Percentiles rank a stretch among this genome's conserved stretches.
Evolutionary conservation across 2,329 filamentous ascomycete genomes (phyloP).

Genomic region (Exophiala spinifera): DNA sequence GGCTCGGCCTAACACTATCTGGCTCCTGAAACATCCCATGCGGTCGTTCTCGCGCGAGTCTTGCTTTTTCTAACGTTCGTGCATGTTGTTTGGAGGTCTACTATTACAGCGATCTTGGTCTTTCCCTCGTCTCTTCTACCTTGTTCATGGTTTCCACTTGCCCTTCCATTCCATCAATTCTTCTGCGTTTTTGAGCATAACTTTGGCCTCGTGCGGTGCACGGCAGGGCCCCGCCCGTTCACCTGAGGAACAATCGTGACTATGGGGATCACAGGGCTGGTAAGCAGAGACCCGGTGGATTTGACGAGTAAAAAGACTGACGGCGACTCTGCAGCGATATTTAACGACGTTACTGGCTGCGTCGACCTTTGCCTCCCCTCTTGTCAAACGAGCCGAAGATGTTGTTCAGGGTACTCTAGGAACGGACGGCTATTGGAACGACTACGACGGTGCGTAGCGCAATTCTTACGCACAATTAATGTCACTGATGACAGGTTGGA

Average conservation of each 20-base stretch:
- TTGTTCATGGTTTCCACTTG: background rate
- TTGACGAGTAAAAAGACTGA: background rate
- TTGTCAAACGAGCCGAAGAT: conserved; percentile 15
- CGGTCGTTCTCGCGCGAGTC: background rate
- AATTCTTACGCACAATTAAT: background rate
- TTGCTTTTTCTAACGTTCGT: background rate
- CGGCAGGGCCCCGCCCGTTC: background rate
- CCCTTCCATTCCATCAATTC: background rate
- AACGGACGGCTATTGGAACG: conserved; percentile 27
- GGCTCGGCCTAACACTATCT: background rate
- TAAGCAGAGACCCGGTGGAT: background rate
- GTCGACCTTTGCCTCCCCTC: conserved; percentile 10
- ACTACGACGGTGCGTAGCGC: conserved; percentile 23
- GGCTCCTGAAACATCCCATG: background rate
- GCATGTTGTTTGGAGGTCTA: background rate
- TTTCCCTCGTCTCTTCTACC: background rate
- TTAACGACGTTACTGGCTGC: conserved; percentile 7
- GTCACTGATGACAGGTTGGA: conserved; percentile 2
- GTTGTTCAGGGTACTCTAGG: conserved; percentile 26
- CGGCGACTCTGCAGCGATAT: conserved; percentile 1
- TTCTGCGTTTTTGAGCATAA: background rate
- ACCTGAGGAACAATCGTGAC: background rate
- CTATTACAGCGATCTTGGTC: background rate
- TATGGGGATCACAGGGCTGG: background rate
- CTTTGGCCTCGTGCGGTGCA: background rate